phyloP scores from a whole-genome alignment of 768 basidiomycete species.

The Rossbeevera mucosa region DNA sequence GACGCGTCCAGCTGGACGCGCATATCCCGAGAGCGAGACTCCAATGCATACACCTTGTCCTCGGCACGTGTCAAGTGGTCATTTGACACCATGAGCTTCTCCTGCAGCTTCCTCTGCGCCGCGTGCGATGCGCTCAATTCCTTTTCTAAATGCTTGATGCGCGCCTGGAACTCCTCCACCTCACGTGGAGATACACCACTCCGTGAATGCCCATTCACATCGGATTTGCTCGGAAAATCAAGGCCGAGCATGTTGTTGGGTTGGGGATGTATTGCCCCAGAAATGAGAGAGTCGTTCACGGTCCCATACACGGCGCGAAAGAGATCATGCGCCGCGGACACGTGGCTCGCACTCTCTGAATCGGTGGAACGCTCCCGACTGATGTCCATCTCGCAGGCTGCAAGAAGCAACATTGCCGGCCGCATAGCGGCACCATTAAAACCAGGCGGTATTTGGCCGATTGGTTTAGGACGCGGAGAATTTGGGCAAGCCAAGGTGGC shows the following conservation, averaged over 20 bases:
- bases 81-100: slow-evolving; percentile 16
- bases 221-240: slow-evolving; percentile 19
- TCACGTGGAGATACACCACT: neutral
- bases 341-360: slow-evolving; percentile 20
- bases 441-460: slow-evolving; percentile 7
- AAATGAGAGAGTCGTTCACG: slow-evolving; percentile 17
- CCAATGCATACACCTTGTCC: slow-evolving; percentile 12
- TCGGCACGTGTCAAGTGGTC: slow-evolving; percentile 14
- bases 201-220: neutral
- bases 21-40: slow-evolving; percentile 21
- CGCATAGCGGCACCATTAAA: slow-evolving; percentile 18
- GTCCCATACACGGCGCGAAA: slow-evolving; percentile 30
- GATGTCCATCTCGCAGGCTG: slow-evolving; percentile 32
- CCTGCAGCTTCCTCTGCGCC: slow-evolving; percentile 16
- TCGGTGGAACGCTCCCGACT: slow-evolving; percentile 24
- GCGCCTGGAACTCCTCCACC: slow-evolving; percentile 6
- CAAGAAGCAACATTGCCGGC: slow-evolving; percentile 28
- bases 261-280: slow-evolving; percentile 11
- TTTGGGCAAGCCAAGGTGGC: slow-evolving; percentile 3
- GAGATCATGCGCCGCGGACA: slow-evolving; percentile 23
- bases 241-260: slow-evolving; percentile 23
- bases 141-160: slow-evolving; percentile 21
- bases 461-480: slow-evolving; percentile 8
- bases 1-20: slow-evolving; percentile 15
- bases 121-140: slow-evolving; percentile 18